Conservation (phyloP, 768 basidiomycete genomes). For the Rubroboletus satanas region DNA sequence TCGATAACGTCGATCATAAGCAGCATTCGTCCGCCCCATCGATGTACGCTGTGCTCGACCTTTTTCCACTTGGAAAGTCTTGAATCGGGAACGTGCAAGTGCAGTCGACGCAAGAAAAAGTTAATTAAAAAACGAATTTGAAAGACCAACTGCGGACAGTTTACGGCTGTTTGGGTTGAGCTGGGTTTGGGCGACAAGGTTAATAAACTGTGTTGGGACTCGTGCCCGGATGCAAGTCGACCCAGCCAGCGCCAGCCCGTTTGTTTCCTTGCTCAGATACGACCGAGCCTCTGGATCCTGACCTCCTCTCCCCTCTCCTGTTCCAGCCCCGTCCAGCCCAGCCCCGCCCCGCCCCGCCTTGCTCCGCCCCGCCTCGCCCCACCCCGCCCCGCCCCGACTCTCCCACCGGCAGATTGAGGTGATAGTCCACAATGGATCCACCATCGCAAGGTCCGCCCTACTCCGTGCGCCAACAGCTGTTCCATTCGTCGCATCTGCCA, state of each 20-base stretch:
- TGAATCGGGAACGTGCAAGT: background rate
- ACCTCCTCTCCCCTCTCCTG: background rate
- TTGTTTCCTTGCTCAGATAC: background rate
- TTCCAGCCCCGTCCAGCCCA: slow-evolving; percentile 11
- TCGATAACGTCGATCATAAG: slow-evolving; percentile 25
- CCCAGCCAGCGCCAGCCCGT: slow-evolving; percentile 8
- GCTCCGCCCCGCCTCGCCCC: slow-evolving; percentile 1
- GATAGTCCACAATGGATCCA: slow-evolving; percentile 22
- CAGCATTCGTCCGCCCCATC: slow-evolving; percentile 10
- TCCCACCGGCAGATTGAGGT: background rate
- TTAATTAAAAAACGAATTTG: background rate
- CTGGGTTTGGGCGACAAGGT: slow-evolving; percentile 16
- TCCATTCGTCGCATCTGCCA: slow-evolving; percentile 42
- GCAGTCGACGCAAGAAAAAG: background rate
- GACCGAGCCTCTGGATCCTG: background rate
- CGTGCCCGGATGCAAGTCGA: slow-evolving; percentile 13
- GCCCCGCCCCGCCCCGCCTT: slow-evolving; percentile 1
- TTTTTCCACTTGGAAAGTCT: background rate
- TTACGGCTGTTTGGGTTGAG: slow-evolving; percentile 25
- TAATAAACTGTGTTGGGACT: slow-evolving; percentile 23
- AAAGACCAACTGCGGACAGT: slow-evolving; percentile 10
- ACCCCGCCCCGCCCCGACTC: background rate
- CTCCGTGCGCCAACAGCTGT: slow-evolving; percentile 34
- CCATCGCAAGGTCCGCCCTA: slow-evolving; percentile 31
- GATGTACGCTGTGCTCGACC: background rate